phyloP scores from a whole-genome alignment of 192 early-diverging fungal genomes.

The Coemansia sp. region DNA sequence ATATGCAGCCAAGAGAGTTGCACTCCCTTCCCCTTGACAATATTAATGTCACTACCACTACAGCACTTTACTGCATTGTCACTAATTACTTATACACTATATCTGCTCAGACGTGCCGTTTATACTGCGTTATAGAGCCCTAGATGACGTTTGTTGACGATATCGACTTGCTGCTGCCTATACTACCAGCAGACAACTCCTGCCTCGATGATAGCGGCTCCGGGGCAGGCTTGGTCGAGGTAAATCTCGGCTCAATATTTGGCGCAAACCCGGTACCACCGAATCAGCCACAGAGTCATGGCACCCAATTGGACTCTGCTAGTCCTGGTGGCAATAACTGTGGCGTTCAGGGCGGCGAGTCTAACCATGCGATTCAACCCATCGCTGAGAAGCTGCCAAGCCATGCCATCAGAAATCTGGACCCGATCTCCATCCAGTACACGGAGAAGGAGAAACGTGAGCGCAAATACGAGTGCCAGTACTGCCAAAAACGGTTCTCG shows the following conservation, averaged over 20 bases:
- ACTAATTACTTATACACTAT: background rate
- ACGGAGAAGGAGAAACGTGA: constrained; percentile 50
- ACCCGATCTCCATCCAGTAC: constrained; percentile 26
- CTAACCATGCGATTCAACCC: background rate
- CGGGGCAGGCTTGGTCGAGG: background rate
- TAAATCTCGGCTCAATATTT: background rate
- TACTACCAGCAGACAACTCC: background rate
- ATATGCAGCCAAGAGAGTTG: background rate
- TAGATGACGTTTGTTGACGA: constrained; percentile 15
- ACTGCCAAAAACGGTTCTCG: constrained; percentile 61
- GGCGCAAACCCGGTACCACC: background rate
- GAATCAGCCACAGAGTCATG: background rate
- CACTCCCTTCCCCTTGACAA: background rate
- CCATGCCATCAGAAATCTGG: background rate
- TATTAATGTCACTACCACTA: background rate
- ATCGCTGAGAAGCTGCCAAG: background rate
- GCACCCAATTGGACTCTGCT: background rate
- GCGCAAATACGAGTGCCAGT: constrained; percentile 57
- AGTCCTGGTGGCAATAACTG: background rate
- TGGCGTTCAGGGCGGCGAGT: background rate
- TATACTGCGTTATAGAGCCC: background rate
- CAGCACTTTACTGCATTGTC: background rate
- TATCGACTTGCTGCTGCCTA: constrained; percentile 6
- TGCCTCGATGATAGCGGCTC: background rate
- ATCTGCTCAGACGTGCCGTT: background rate